phyloP scores from a whole-genome alignment of 805 yeast species.

The Ogataea parapolymorpha region DNA sequence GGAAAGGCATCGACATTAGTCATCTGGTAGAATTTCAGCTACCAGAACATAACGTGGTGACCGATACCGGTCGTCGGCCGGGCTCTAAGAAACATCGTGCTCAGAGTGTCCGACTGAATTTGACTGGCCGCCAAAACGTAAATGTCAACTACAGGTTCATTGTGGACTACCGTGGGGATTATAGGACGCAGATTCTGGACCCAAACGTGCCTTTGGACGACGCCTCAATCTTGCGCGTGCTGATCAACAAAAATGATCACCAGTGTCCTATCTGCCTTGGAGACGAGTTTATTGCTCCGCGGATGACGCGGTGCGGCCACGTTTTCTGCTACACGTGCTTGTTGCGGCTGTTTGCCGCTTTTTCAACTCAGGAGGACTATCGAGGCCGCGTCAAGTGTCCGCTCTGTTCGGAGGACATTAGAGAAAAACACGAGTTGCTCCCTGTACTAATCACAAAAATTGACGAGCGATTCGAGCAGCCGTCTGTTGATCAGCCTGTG shows the following conservation, averaged over 20 bases:
- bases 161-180: conserved; percentile 61
- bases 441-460: conserved; percentile 57
- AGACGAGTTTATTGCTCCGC: conserved; percentile 83
- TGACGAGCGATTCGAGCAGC: conserved; percentile 56
- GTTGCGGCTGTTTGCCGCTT: conserved; percentile 61
- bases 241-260: conserved; percentile 62
- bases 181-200: conserved; percentile 57
- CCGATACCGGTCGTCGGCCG: conserved; percentile 9
- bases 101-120: conserved; percentile 38
- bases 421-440: conserved; percentile 51
- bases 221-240: conserved; percentile 60
- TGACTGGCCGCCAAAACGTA: conserved; percentile 65
- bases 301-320: conserved; percentile 96
- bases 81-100: conserved; percentile 24
- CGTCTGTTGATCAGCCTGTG: conserved; percentile 52
- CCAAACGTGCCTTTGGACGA: conserved; percentile 73
- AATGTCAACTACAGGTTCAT: conserved; percentile 84
- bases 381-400: conserved; percentile 73
- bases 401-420: conserved; percentile 60
- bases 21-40: conserved; percentile 61
- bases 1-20: conserved; percentile 42
- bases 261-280: conserved; percentile 90
- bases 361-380: conserved; percentile 34
- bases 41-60: conserved; percentile 32
- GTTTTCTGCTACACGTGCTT: conserved; percentile 82